Base-by-base conservation (phyloP, 2,329 filamentous ascomycete species). In the Geosmithia flava region DNA sequence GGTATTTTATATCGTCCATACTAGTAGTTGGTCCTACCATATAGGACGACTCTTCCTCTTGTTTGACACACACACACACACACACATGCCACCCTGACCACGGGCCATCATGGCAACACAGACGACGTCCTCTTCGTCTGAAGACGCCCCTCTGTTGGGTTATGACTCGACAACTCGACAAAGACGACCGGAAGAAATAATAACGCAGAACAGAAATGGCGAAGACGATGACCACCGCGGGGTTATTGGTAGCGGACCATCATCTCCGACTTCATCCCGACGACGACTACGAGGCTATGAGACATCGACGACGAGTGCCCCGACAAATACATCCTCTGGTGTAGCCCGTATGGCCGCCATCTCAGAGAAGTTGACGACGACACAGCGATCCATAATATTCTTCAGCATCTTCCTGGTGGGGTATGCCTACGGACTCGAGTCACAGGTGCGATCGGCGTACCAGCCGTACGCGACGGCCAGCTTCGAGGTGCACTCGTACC, bases 391-490 rank as follows among this genome's bases (percentile, higher is more conserved):
- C 15, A 66, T 68, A 51, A 65, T 82, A 45, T 80, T 81, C 54
- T 55, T 70, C 29, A 69, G 74, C 20, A 69, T 81, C 48, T 81
- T 82, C 56, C 55, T 82, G 19, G 66, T 81, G 44, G 72, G 76
- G 2, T 83, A 79, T 56, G 75, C 74, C 6, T 81, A 81, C 54
- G 75, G 75, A 0, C 62, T 81, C 27, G 75, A 80, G 56, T 69
- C 69, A 23, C 71, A 67, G 7, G 66, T 78, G 29, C 68, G 76
- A 2, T 64, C 61, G 15, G 67, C 69, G 2, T 80, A 77, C 55
- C 72, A 76, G 64, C 70, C 77, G 1, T 67, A 69, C 53, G 79
- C 78, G 0, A 78, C 76, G 0, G 67, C 70, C 0, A 66, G 61
- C 30, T 79, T 74, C 53, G 58, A 60, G 3, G 51, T 68, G 6